Base-by-base conservation (phyloP, 2,329 filamentous ascomycete genomes). In the Pseudogymnoascus sp. region DNA sequence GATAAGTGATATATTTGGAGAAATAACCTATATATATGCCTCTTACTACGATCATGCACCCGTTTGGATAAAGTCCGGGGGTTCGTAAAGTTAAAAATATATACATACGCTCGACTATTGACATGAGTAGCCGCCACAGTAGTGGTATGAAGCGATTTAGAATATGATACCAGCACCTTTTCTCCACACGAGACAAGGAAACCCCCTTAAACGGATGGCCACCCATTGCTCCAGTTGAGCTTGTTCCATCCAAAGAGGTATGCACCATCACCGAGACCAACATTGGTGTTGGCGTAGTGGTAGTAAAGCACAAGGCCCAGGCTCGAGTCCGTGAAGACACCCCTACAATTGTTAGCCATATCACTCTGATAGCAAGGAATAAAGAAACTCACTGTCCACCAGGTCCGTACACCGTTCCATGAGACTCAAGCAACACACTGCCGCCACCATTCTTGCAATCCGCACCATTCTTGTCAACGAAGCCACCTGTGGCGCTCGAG, bases 371-470 rank as follows among this genome's bases (percentile, higher is more conserved):
- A 47, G 12, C 12, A 16, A 30, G 2, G 22, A 32, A 7, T 9
- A 28, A 57, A 34, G 32, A 35, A 62, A 57, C 25, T 64, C 63
- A 66, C 69, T 88, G 84, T 37, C 85, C 85, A 64, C 86, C 86
- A 14, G 86, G 85, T 30, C 81, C 85, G 65, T 88, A 89, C 0
- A 87, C 77, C 20, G 73, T 80, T 6, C 73, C 81, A 65, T 89
- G 84, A 11, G 77, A 81, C 64, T 79, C 77, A 0, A 89, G 75
- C 0, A 89, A 80, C 3, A 81, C 74, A 0, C 81, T 85, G 1
- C 86, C 86, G 7, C 86, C 85, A 39, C 80, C 79, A 6, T 74
- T 67, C 0, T 74, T 78, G 69, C 85, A 88, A 30, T 75, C 72
- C 12, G 69, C 73, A 1, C 85, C 85, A 54, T 68, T 69, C 61